Percentiles rank a stretch among this genome's conserved stretches.
phyloP scores from a whole-genome alignment of 2,329 filamentous ascomycete genomes.

The Penicillium sp. region DNA sequence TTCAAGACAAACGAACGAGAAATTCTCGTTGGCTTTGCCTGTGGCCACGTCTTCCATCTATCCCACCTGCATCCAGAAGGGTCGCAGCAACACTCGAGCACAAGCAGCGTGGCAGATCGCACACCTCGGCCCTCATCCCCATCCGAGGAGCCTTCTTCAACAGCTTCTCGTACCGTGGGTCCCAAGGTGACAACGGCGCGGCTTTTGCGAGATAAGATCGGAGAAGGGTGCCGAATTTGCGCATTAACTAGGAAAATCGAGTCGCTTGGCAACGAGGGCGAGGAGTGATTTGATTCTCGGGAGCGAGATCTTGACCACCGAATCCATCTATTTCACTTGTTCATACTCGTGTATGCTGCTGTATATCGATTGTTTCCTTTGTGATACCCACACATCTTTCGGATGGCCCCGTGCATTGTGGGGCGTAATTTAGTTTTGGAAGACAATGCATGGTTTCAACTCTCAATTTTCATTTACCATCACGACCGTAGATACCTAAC shows the following conservation, averaged over 20 bases:
- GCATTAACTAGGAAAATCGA: slow-evolving; percentile 37
- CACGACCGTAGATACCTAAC: not conserved
- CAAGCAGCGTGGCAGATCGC: slow-evolving; percentile 20
- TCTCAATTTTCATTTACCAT: not conserved
- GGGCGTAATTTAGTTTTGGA: not conserved
- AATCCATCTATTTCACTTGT: not conserved
- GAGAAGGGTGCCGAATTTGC: slow-evolving; percentile 44
- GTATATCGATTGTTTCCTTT: slow-evolving; percentile 12
- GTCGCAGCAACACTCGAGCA: slow-evolving; percentile 18
- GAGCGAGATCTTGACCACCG: not conserved
- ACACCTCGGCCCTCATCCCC: slow-evolving; percentile 25
- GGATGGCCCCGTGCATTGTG: not conserved
- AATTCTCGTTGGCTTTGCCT: slow-evolving; percentile 65
- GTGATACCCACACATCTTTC: slow-evolving; percentile 17
- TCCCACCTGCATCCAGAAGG: slow-evolving; percentile 54
- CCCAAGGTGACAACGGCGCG: slow-evolving; percentile 86
- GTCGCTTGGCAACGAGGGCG: slow-evolving; percentile 24
- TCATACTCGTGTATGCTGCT: not conserved
- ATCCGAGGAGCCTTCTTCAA: slow-evolving; percentile 28
- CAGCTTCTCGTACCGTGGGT: slow-evolving; percentile 62
- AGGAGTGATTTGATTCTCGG: slow-evolving; percentile 11
- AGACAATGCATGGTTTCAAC: not conserved
- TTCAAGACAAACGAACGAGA: slow-evolving; percentile 49
- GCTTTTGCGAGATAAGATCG: slow-evolving; percentile 69
- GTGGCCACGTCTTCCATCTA: slow-evolving; percentile 68